These are phyloP conservation scores for Trichoderma sp. DNA, from an alignment of 2,329 filamentous ascomycete species.

Conservation along the genomic window DNA sequence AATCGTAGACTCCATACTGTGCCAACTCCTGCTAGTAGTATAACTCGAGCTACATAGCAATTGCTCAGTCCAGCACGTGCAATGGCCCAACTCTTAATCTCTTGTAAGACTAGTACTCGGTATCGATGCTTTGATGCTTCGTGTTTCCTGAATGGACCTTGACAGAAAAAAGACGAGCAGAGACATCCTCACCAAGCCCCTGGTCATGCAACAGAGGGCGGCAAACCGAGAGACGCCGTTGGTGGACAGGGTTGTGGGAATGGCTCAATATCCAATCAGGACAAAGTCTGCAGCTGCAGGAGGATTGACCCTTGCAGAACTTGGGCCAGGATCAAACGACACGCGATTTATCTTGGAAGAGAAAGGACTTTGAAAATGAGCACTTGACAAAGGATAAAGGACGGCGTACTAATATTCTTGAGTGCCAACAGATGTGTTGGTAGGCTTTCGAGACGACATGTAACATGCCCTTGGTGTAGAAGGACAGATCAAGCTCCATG, in stretches of 20 bases:
- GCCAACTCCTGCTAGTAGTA: too few relatives aligned
- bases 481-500: too few relatives aligned
- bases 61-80: too few relatives aligned
- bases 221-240: conserved; percentile 28
- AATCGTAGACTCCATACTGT: too few relatives aligned
- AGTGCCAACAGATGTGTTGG: too few relatives aligned
- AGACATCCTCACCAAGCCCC: neutral
- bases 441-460: too few relatives aligned
- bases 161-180: neutral
- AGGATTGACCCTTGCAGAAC: neutral
- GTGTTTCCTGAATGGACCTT: neutral
- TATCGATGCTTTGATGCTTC: too few relatives aligned
- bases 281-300: neutral
- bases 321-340: conserved; percentile 4
- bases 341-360: neutral
- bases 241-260: conserved; percentile 11
- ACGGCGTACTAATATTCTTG: neutral
- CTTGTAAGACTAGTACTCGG: too few relatives aligned
- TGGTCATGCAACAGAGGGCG: conserved; percentile 22
- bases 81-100: too few relatives aligned
- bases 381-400: neutral
- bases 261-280: conserved; percentile 8
- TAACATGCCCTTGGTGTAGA: too few relatives aligned
- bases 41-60: too few relatives aligned
- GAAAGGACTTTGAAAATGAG: neutral